phyloP scores from a whole-genome alignment of 2,329 filamentous ascomycete genomes.

The Colletotrichum brevisporum region DNA sequence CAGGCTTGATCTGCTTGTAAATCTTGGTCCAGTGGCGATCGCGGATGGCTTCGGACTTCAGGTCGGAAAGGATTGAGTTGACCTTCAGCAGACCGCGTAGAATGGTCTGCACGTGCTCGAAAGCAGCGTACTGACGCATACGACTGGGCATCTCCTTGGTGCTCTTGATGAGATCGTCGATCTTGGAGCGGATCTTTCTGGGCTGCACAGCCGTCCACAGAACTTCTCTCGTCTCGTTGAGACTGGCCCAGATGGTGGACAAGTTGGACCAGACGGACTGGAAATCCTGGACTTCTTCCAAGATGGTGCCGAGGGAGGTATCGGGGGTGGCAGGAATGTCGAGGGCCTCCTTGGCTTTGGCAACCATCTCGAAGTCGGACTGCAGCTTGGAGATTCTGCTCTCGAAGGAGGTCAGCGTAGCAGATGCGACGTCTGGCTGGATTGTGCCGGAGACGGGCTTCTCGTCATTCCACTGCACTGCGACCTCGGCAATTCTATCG shows the following conservation, averaged over 20 bases:
- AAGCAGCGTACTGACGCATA: slow-evolving; percentile 99
- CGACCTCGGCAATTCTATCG: slow-evolving; percentile 89
- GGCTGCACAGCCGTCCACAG: slow-evolving; percentile 97
- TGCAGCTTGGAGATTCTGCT: slow-evolving; percentile 86
- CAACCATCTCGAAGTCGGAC: slow-evolving; percentile 91
- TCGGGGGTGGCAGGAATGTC: slow-evolving; percentile 87
- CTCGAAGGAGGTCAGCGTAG: slow-evolving; percentile 87
- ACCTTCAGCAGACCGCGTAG: slow-evolving; percentile 91
- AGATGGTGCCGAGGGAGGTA: slow-evolving; percentile 84
- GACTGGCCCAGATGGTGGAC: slow-evolving; percentile 94
- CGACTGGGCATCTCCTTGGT: slow-evolving; percentile 99
- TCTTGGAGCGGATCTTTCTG: slow-evolving; percentile 88
- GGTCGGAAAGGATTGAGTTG: slow-evolving; percentile 86
- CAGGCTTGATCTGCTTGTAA: slow-evolving; percentile 94
- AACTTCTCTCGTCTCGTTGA: slow-evolving; percentile 93
- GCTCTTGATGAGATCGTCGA: slow-evolving; percentile 95
- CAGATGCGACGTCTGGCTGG: slow-evolving; percentile 88
- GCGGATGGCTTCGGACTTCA: slow-evolving; percentile 96
- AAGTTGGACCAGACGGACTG: slow-evolving; percentile 98
- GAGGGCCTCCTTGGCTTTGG: slow-evolving; percentile 96
- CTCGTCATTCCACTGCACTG: slow-evolving; percentile 92
- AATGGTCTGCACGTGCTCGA: slow-evolving; percentile 96
- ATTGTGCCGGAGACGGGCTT: slow-evolving; percentile 97
- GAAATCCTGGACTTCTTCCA: slow-evolving; percentile 98
- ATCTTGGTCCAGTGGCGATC: slow-evolving; percentile 99